Percentiles rank a stretch among this genome's conserved stretches.
Conservation (phyloP, 495 filamentous ascomycete species). For the Hypoxylon intermedium region DNA sequence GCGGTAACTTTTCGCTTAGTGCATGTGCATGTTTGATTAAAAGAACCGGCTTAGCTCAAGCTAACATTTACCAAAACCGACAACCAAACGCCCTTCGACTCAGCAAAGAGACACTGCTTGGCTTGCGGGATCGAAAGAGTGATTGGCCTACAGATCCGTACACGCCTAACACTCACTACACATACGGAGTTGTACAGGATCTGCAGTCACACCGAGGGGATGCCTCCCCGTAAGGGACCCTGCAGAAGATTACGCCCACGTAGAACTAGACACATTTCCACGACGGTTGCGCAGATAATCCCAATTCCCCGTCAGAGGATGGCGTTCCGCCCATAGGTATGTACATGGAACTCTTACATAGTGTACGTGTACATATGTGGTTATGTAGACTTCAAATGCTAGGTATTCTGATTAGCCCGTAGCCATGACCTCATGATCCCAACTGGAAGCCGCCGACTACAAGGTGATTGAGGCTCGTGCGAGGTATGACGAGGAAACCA, state of each 20-base stretch:
- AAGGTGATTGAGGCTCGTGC: conserved; percentile 36
- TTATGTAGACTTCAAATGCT: conserved; percentile 6
- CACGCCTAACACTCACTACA: conserved; percentile 15
- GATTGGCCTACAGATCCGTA: not conserved
- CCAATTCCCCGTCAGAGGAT: conserved; percentile 14
- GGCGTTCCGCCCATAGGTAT: conserved; percentile 6
- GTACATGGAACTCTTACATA: conserved; percentile 12
- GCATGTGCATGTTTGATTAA: not conserved
- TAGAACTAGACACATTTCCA: conserved; percentile 15
- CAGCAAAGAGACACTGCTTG: no score
- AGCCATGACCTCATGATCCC: conserved; percentile 28
- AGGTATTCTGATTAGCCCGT: conserved; percentile 21
- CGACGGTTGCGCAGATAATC: conserved; percentile 20
- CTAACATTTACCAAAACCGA: no score
- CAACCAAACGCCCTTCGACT: no score
- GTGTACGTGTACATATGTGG: no score
- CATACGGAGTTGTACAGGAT: conserved; percentile 26
- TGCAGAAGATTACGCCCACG: conserved; percentile 38
- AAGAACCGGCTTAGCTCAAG: not conserved
- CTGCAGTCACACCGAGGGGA: conserved; percentile 38
- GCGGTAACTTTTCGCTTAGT: no score
- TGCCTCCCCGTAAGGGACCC: conserved; percentile 33
- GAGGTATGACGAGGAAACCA: conserved; percentile 29
- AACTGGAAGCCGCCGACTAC: conserved; percentile 10
- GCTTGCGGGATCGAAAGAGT: not conserved